Evolutionary conservation across 148 eudicot species (phyloP).

Genomic region (Chenopodium berlandieri): DNA sequence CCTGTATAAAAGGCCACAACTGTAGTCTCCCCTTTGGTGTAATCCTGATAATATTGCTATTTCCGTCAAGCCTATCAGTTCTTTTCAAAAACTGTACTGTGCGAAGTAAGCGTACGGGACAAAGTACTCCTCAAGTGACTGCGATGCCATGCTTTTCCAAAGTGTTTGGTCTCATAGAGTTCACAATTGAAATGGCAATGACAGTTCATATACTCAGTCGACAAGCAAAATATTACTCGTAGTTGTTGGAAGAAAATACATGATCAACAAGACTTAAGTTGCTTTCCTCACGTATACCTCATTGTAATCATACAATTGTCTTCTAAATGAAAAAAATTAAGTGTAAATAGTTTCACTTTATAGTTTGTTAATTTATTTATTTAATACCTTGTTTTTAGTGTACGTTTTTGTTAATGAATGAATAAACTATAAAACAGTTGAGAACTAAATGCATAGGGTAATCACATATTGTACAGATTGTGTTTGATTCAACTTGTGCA

Average conservation of each 20-base stretch:
- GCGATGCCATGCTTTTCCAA: neutral
- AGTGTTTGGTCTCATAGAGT: neutral
- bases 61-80: too few relatives aligned
- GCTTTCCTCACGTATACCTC: neutral
- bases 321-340: neutral
- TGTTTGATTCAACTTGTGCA: too few relatives aligned
- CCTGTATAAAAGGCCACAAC: conserved; percentile 21
- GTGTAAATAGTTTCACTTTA: neutral
- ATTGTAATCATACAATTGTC: neutral
- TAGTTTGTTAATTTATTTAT: neutral
- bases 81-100: neutral
- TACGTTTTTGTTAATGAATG: too few relatives aligned
- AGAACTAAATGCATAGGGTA: too few relatives aligned
- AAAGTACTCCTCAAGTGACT: neutral
- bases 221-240: neutral
- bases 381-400: neutral
- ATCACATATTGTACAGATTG: too few relatives aligned
- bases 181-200: neutral
- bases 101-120: neutral
- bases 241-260: neutral
- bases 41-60: neutral
- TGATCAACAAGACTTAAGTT: neutral
- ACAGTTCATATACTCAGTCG: neutral
- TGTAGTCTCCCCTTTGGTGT: neutral
- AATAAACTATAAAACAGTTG: too few relatives aligned